phyloP scores from a whole-genome alignment of 371 early-diverging fungal genomes.

The Mucor racemosus region DNA sequence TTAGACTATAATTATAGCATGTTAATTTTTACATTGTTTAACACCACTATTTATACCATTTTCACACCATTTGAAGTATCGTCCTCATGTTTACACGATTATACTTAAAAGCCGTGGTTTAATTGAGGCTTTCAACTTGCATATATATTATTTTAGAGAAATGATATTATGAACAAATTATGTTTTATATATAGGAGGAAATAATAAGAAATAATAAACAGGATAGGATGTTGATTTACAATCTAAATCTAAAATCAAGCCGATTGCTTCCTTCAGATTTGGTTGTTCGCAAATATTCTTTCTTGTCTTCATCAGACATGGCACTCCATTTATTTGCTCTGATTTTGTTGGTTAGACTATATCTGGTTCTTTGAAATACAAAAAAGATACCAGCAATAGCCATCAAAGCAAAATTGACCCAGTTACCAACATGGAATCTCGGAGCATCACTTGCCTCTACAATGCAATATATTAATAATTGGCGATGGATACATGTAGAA shows the following conservation, averaged over 20 bases:
- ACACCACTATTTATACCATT: too few relatives aligned
- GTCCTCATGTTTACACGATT: too few relatives aligned
- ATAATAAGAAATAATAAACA: background rate
- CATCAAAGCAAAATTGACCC: constrained; percentile 35
- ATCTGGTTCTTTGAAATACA: constrained; percentile 29
- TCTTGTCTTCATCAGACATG: constrained; percentile 33
- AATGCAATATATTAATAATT: too few relatives aligned
- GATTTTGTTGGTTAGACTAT: constrained; percentile 35
- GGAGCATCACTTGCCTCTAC: constrained; percentile 38
- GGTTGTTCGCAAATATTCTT: constrained; percentile 33
- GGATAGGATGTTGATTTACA: constrained; percentile 9
- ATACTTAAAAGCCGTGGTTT: too few relatives aligned
- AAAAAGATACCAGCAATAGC: constrained; percentile 19
- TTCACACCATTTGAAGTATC: too few relatives aligned
- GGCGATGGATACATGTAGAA: too few relatives aligned
- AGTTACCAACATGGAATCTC: constrained; percentile 42
- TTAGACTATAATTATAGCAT: too few relatives aligned
- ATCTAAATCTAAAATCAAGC: constrained; percentile 42
- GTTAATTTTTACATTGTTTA: too few relatives aligned
- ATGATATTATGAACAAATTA: too few relatives aligned
- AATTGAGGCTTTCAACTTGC: too few relatives aligned
- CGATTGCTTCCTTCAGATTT: constrained; percentile 40
- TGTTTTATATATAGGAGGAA: too few relatives aligned
- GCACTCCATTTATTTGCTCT: constrained; percentile 39
- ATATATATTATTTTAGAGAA: too few relatives aligned